Conservation (phyloP, 2,329 filamentous ascomycete species). For the Bipolaris cookei region DNA sequence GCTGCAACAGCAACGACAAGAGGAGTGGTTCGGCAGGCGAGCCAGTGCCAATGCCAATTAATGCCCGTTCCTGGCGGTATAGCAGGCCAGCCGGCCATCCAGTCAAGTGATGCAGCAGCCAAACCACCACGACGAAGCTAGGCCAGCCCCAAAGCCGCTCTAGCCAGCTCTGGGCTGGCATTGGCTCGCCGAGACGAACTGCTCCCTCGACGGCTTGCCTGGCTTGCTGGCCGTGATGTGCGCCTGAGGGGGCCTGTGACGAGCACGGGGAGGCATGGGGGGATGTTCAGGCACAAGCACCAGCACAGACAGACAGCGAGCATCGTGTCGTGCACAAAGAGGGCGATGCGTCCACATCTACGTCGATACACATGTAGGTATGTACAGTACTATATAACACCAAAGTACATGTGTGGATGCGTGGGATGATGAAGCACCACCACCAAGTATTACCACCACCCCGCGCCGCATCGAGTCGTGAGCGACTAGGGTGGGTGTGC, state of each 20-base stretch:
- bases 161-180: slow-evolving; percentile 12
- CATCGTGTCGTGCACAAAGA: not conserved
- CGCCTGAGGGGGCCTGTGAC: not conserved
- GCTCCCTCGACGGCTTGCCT: slow-evolving; percentile 13
- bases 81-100: not conserved
- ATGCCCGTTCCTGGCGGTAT: not conserved
- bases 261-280: not conserved
- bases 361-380: too few relatives aligned
- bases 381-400: too few relatives aligned
- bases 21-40: not conserved
- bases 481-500: not conserved
- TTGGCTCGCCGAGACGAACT: slow-evolving; percentile 16
- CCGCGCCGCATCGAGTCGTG: not conserved
- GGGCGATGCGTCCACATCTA: too few relatives aligned
- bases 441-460: too few relatives aligned
- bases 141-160: slow-evolving; percentile 3
- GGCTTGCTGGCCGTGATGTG: slow-evolving; percentile 7
- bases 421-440: too few relatives aligned
- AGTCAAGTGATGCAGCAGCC: slow-evolving; percentile 11
- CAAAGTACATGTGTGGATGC: too few relatives aligned
- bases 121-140: slow-evolving; percentile 13
- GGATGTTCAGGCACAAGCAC: not conserved
- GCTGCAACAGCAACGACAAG: too few relatives aligned
- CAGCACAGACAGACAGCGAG: not conserved
- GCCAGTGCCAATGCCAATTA: not conserved